These are phyloP conservation scores for Lepidium africanum DNA, from an alignment of 345 rosid genomes.

Conservation along the genomic window DNA sequence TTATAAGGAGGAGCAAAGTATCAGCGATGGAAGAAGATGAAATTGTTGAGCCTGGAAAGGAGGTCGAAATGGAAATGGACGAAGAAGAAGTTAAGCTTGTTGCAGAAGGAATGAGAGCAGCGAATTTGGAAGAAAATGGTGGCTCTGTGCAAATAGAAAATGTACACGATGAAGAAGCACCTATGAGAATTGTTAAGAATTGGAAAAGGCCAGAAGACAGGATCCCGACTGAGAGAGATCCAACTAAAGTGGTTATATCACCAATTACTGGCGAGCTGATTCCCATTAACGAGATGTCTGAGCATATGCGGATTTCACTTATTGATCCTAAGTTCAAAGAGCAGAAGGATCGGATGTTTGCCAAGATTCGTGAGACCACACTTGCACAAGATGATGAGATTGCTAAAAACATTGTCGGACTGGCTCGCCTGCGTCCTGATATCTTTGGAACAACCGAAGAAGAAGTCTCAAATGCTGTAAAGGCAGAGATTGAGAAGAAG, in stretches of 20 bases:
- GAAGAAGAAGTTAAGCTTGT: constrained; percentile 89
- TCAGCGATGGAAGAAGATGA: constrained; percentile 64
- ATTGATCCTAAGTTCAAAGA: constrained; percentile 94
- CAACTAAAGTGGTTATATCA: constrained; percentile 67
- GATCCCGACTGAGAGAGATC: constrained; percentile 70
- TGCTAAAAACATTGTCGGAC: constrained; percentile 79
- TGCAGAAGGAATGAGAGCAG: constrained; percentile 78
- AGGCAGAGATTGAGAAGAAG: constrained; percentile 90
- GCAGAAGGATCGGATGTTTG: constrained; percentile 93
- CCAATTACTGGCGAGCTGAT: constrained; percentile 87
- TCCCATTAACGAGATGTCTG: constrained; percentile 89
- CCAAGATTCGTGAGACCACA: constrained; percentile 85
- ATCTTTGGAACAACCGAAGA: constrained; percentile 92
- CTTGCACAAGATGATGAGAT: constrained; percentile 93
- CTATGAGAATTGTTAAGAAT: constrained; percentile 85
- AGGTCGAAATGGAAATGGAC: constrained; percentile 94
- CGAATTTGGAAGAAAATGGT: constrained; percentile 53
- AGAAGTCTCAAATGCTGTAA: constrained; percentile 92
- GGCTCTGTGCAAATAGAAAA: constrained; percentile 30
- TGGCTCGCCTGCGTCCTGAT: constrained; percentile 86
- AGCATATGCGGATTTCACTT: constrained; percentile 82
- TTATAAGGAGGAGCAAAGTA: constrained; percentile 70
- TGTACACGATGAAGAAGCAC: constrained; percentile 57
- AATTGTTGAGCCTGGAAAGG: constrained; percentile 69
- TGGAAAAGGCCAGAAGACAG: constrained; percentile 98